Evolutionary conservation across 169 alveolate genomes (phyloP), one percentile per base, ranked within the genome.

Genomic region (Theileria parva): DNA sequence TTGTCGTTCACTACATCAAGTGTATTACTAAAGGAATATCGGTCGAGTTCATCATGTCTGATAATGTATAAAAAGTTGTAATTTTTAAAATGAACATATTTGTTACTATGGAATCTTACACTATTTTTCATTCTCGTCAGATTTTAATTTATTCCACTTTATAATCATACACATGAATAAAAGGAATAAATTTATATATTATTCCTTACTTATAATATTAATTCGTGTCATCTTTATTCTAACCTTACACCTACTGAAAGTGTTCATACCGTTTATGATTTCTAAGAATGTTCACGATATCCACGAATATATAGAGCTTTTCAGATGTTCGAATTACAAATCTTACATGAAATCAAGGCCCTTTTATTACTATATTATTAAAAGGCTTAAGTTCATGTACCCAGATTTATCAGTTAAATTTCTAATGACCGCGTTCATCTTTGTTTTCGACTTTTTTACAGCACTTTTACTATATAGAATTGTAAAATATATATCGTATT

Each of bases 1-100:
- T 95, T 74, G 87, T 93, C 34, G 93, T 89, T 77, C 97, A 93
- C 84, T 95, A 95, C 75, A 79, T 94, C 50, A 85, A 94, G 75
- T 95, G 98, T 84, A 86, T 90, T 66, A 92, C 93, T 32, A 85
- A 89, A 81, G 96, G 96, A 48, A 93, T 93, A 9, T 92, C 96
- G 2, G 94, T 93, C 25, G 95, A 93, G 57, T 88, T 88, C 74
- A 85, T 93, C 44, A 77, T 93, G 71, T 85, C 92, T 80, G 96
- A 93, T 64, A 92, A 93, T 74, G 96, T 93, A 60, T 93, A 83
- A 79, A 72, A 66, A 69, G 28, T 63, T 63, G 8, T 7, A 27
- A 15, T 21, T 28, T 66, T 66, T 66, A 66, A 66, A 66, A 21
- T 27, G 27, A 12, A 66, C 34, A 30, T 27, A 27, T 66, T 27